Evolutionary conservation across 352 stramenopile genomes (phyloP), one percentile per base, ranked within the genome.

Genomic region (Globisporangium yorkense): DNA sequence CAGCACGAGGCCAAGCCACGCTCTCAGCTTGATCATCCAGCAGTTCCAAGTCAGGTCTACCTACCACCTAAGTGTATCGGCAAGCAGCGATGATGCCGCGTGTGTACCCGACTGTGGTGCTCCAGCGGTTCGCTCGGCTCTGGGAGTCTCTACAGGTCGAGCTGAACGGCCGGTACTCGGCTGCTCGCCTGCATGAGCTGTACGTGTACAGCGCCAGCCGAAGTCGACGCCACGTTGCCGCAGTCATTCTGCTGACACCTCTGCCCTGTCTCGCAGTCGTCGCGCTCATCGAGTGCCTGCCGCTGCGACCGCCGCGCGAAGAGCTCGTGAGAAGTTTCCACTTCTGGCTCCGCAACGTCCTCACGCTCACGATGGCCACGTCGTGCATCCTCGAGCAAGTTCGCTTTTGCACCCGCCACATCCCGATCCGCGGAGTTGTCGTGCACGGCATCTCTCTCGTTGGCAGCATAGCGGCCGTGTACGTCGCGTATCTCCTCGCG

Each of bases 101-200:
- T 8, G 33, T 9, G 33, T 37, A 8, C 33, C 10, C 33, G 6
- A 8, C 33, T 35, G 31, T 6, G 8, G 33, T 8, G 33, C 33
- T 37, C 33, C 33, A 37, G 3, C 8, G 2, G 6, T 8, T 37
- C 33, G 31, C 33, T 37, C 33, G 33, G 1, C 10, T 41, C 41
- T 69, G 62, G 62, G 57, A 54, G 35, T 31, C 46, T 0, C 3
- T 55, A 2, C 57, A 69, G 50, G 53, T 66, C 18, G 57, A 69
- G 44, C 57, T 64, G 7, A 53, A 69, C 12, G 57, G 54, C 44
- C 54, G 45, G 27, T 65, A 59, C 53, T 62, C 57, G 18, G 41
- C 65, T 21, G 45, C 61, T 41, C 62, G 57, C 0, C 29, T 69
- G 9, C 3, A 35, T 0, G 8, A 50, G 43, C 31, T 58, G 16